Base-by-base conservation (phyloP, 2,329 filamentous ascomycete species). In the Talaromyces funiculosus region DNA sequence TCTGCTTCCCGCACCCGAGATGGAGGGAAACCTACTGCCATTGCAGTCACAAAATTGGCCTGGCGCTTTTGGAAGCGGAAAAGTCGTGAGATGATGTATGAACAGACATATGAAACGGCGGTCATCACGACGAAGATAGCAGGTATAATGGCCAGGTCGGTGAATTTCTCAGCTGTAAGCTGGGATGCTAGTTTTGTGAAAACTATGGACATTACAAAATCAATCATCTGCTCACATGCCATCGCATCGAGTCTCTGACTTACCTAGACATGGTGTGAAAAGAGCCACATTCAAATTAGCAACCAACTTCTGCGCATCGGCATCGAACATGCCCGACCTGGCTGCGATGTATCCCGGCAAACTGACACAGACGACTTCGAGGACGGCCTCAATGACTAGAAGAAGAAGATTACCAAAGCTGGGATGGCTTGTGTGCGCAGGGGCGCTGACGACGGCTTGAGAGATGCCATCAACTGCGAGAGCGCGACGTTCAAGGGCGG, bases 141-240 rank as follows among this genome's bases (percentile, higher is more conserved):
- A n/a, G 94, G 94, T 62, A 99, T 99, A 65, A 99, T 89, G 66
- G 89, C 91, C 40, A 99, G 84, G 61, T 97, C 94, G 64, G 86
- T 81, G 56, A 99, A 84, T 76, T 96, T 97, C 63, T 94, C 89
- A 59, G 92, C 90, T 49, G 90, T 96, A 61, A 99, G 83, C 76
- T 99, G 93, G 1, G 92, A 96, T 6, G 92, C 94, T 40, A 99
- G 84, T 76, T 99, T 99, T 16, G 90, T 96, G 76, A 97, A 99
- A 75, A 99, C 92, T 94, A 65, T 29, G 2, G 26, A 42, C 16
- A 31, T n/a, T 18, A 33, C 26, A 29, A 51, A 26, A 6, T n/a
- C 16, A 5, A 22, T 33, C 6, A 22, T 10, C 8, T 29, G 3
- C 4, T 10, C 2, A 8, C 3, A 7, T 10, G 3, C 14, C 8